Evolutionary conservation across 371 early-diverging fungal genomes (phyloP).

Genomic region (Circinella minor): DNA sequence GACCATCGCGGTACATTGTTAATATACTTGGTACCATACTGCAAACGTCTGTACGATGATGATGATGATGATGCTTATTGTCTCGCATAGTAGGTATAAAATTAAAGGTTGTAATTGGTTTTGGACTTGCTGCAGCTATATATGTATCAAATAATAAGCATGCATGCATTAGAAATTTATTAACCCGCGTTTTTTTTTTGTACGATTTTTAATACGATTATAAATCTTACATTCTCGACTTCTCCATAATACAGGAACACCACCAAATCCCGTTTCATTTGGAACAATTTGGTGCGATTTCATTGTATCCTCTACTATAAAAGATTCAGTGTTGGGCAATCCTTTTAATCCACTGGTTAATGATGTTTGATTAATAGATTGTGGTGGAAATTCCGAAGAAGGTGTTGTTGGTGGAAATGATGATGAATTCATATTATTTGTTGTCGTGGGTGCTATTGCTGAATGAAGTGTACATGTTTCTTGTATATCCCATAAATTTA

Average conservation of each 20-base stretch:
- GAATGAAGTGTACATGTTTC: constrained; percentile 45
- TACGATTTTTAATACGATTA: neutral
- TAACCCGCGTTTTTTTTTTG: no score
- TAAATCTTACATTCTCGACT: constrained; percentile 59
- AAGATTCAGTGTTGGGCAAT: neutral
- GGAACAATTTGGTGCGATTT: neutral
- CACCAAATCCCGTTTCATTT: constrained; percentile 20
- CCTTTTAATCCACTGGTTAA: neutral
- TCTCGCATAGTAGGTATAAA: constrained; percentile 59
- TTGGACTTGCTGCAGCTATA: constrained; percentile 50
- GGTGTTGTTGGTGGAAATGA: no score
- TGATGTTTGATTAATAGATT: neutral
- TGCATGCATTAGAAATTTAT: no score
- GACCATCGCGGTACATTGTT: constrained; percentile 63
- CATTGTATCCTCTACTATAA: neutral
- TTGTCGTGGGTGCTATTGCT: neutral
- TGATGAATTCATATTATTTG: neutral
- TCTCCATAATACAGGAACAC: constrained; percentile 69
- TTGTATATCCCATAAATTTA: constrained; percentile 73
- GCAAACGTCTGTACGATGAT: neutral
- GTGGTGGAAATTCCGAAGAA: constrained; percentile 13
- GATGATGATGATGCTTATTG: constrained; percentile 15
- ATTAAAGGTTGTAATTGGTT: constrained; percentile 59
- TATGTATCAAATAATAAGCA: neutral
- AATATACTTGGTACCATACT: constrained; percentile 43